Evolutionary conservation across 2,329 filamentous ascomycete genomes (phyloP), one percentile per base, ranked within the genome.

Genomic region (Fusarium torulosum): DNA sequence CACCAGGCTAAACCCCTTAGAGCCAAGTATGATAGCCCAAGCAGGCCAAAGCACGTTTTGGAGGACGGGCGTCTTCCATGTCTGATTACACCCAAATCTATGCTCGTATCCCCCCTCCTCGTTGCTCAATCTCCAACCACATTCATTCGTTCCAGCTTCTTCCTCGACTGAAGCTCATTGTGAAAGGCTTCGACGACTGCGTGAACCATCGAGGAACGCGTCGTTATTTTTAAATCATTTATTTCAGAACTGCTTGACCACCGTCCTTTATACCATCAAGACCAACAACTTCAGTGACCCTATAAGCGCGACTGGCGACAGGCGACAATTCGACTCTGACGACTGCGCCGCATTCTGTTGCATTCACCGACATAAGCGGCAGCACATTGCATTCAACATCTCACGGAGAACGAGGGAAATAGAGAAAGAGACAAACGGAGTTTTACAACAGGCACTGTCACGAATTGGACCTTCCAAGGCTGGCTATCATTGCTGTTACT

Each of bases 1-100:
- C 41, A 57, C 61, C 45, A 45, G 69, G 62, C 70, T 70, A 69
- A 69, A 59, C 63, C 63, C 55, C 51, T 53, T 37, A 25, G 38
- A 69, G 69, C 53, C 51, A 72, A 66, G 59, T 59, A 70, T 46
- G 58, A 66, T 59, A 68, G 41, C 7, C 17, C 15, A 46, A 63
- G 42, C 58, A 56, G 42, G 59, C 52, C 31, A 51, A 59, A 46
- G 38, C 58, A 65, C 52, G 29, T 45, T 44, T 51, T 51, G 40
- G 47, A 61, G 29, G 50, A 41, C 19, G 31, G 44, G 35, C 45
- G 35, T 37, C 37, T 59, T 44, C 27, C 27, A 29, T 29, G 56
- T 60, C 62, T 44, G 55, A 66, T 66, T 56, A 67, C 59, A 70
- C 56, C 50, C 53, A 66, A 58, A 45, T 49, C 40, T 53, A 54